Evolutionary conservation across 805 yeast species (phyloP).

Genomic region (Yamadazyma sp.): DNA sequence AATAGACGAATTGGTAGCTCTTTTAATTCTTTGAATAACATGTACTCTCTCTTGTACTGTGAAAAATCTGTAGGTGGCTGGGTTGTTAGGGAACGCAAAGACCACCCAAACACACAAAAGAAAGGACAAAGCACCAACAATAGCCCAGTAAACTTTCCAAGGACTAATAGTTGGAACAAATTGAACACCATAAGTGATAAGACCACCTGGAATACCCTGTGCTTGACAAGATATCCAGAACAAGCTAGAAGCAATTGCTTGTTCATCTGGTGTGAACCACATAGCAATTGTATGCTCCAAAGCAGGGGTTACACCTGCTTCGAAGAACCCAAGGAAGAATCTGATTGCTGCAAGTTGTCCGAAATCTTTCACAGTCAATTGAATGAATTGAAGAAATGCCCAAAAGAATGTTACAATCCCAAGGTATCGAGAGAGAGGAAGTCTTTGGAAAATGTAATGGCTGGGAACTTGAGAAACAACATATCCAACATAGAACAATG

Average conservation of each 20-base stretch:
- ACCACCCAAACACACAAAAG: slow-evolving; percentile 47
- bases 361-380: slow-evolving; percentile 36
- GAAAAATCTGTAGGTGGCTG: slow-evolving; percentile 38
- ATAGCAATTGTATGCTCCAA: slow-evolving; percentile 35
- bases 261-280: slow-evolving; percentile 18
- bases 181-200: slow-evolving; percentile 56
- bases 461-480: slow-evolving; percentile 35
- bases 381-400: slow-evolving; percentile 41
- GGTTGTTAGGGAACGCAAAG: slow-evolving; percentile 43
- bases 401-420: slow-evolving; percentile 29
- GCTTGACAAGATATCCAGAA: slow-evolving; percentile 36
- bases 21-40: slow-evolving; percentile 40
- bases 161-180: slow-evolving; percentile 29
- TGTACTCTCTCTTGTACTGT: slow-evolving; percentile 37
- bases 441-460: slow-evolving; percentile 33
- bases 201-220: slow-evolving; percentile 40
- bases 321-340: slow-evolving; percentile 28
- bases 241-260: slow-evolving; percentile 25
- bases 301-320: slow-evolving; percentile 38
- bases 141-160: slow-evolving; percentile 62
- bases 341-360: slow-evolving; percentile 22
- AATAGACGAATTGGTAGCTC: slow-evolving; percentile 25
- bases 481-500: slow-evolving; percentile 55
- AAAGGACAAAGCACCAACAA: slow-evolving; percentile 61
- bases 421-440: slow-evolving; percentile 35